phyloP scores from a whole-genome alignment of 2,329 filamentous ascomycete species.

The Bipolaris oryzae region DNA sequence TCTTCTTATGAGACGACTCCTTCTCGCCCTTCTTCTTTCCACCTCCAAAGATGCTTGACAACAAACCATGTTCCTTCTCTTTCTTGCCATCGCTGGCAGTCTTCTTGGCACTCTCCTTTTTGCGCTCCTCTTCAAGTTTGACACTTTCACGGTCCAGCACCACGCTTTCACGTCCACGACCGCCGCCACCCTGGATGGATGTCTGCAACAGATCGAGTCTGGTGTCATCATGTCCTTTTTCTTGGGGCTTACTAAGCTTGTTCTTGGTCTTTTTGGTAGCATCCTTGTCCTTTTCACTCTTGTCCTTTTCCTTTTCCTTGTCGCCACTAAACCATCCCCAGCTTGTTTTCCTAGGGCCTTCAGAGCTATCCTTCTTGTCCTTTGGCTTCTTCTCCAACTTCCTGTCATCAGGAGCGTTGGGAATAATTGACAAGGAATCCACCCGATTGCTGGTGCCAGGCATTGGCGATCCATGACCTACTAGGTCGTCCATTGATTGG shows the following conservation, averaged over 20 bases:
- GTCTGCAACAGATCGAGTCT: slow-evolving; percentile 85
- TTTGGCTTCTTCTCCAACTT: slow-evolving; percentile 72
- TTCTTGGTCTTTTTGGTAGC: slow-evolving; percentile 57
- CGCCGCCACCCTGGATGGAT: slow-evolving; percentile 72
- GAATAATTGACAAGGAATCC: slow-evolving; percentile 79
- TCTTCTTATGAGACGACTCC: slow-evolving; percentile 76
- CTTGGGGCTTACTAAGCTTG: slow-evolving; percentile 68
- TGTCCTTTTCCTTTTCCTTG: slow-evolving; percentile 73
- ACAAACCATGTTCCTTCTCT: slow-evolving; percentile 85
- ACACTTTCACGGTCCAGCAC: slow-evolving; percentile 78
- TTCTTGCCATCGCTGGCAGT: slow-evolving; percentile 73
- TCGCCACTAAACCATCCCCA: slow-evolving; percentile 77
- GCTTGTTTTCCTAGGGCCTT: slow-evolving; percentile 74
- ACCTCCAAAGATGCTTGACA: slow-evolving; percentile 90
- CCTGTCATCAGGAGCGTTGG: slow-evolving; percentile 73
- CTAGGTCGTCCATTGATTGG: slow-evolving; percentile 68
- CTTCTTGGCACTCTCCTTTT: slow-evolving; percentile 78
- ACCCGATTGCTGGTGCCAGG: slow-evolving; percentile 72
- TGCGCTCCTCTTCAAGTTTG: slow-evolving; percentile 79
- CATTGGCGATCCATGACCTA: slow-evolving; percentile 69
- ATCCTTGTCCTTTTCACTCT: slow-evolving; percentile 58
- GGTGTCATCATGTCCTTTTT: slow-evolving; percentile 71
- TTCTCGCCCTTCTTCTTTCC: slow-evolving; percentile 85
- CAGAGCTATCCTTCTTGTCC: slow-evolving; percentile 74
- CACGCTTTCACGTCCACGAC: slow-evolving; percentile 75